These are phyloP conservation scores for Monoraphidium neglectum DNA, from an alignment of 139 green algal genomes.

Conservation along the genomic window DNA sequence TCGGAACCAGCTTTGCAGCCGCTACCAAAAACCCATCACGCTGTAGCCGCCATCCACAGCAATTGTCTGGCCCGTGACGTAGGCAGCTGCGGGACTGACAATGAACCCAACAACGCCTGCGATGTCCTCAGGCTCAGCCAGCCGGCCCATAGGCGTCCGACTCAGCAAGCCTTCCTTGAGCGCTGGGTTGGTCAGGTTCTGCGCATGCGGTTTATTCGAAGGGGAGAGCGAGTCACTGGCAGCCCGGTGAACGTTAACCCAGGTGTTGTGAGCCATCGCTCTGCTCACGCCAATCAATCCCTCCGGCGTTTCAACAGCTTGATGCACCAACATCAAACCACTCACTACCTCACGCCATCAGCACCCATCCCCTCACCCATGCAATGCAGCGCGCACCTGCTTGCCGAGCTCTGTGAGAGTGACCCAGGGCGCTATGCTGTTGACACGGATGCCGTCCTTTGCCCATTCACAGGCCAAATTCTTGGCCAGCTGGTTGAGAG, in stretches of 20 bases:
- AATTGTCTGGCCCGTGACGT: slow-evolving; percentile 85
- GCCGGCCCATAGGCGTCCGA: slow-evolving; percentile 69
- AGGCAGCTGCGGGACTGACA: slow-evolving; percentile 64
- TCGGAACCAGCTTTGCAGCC: no score
- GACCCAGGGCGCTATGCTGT: slow-evolving; percentile 86
- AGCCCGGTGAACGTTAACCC: no score
- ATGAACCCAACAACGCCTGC: slow-evolving; percentile 74
- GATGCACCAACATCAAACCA: no score
- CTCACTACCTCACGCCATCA: neutral
- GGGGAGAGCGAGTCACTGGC: no score
- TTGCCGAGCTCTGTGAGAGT: slow-evolving; percentile 64
- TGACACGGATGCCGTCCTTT: slow-evolving; percentile 71
- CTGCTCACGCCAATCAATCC: no score
- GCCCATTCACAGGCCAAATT: slow-evolving; percentile 91
- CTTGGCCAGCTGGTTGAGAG: slow-evolving; percentile 85
- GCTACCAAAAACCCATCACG: slow-evolving; percentile 59
- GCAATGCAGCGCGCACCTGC: slow-evolving; percentile 25
- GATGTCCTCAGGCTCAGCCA: slow-evolving; percentile 68
- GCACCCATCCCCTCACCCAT: neutral
- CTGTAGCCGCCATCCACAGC: slow-evolving; percentile 81
- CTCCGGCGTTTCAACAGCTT: no score
- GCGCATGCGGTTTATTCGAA: no score
- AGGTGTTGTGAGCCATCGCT: no score
- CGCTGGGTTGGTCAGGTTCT: slow-evolving; percentile 39
- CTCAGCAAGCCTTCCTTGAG: slow-evolving; percentile 46